A percentile compares a stretch with the other conserved stretches of the same genome.
Evolutionary conservation across 176 grass and related monocot genomes (phyloP).

Genomic region (Bromus sterilis): DNA sequence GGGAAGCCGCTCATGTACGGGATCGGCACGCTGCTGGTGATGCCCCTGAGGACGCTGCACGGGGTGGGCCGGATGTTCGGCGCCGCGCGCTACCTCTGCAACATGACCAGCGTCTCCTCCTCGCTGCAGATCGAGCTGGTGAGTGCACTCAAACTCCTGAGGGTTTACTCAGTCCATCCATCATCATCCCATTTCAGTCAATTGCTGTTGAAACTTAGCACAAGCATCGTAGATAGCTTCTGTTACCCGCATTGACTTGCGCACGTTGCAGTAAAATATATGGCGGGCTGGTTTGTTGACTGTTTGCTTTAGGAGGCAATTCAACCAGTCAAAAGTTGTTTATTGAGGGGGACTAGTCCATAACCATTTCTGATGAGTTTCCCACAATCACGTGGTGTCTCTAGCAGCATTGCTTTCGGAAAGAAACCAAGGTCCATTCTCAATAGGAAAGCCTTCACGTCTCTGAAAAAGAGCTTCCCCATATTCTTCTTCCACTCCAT

Average conservation of each 20-base stretch:
- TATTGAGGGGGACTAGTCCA: neutral
- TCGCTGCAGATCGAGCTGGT: constrained; percentile 93
- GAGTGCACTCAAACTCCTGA: constrained; percentile 11
- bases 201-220: neutral
- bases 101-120: constrained; percentile 60
- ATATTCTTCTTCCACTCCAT: neutral
- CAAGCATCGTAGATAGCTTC: neutral
- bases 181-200: neutral
- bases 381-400: neutral
- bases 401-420: neutral
- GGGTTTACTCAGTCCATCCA: neutral
- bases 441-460: neutral
- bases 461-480: neutral
- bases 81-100: constrained; percentile 56
- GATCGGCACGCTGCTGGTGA: constrained; percentile 53
- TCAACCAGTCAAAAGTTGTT: neutral
- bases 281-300: neutral
- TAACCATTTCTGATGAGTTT: neutral
- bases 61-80: constrained; percentile 71
- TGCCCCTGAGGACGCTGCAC: constrained; percentile 75
- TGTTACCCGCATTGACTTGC: neutral
- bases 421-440: neutral
- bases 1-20: constrained; percentile 76
- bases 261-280: neutral
- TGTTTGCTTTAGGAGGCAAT: neutral